These are phyloP conservation scores for Encephalitozoon romaleae DNA, from an alignment of 371 early-diverging fungal genomes.

Conservation along the genomic window DNA sequence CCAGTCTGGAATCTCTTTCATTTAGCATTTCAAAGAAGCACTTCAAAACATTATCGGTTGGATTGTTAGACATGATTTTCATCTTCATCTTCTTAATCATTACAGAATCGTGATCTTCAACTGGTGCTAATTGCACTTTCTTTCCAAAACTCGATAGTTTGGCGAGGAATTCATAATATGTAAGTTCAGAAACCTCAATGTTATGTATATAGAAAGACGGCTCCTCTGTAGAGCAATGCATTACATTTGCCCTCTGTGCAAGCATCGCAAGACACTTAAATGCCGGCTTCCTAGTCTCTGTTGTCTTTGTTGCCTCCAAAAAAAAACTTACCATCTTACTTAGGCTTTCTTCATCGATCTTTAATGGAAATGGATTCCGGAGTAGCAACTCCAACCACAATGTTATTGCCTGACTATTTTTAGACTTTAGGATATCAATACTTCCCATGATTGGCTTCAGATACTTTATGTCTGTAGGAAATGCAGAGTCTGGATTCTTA, in stretches of 20 bases:
- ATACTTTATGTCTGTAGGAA: constrained; percentile 6
- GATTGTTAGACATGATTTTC: constrained; percentile 18
- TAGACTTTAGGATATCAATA: background rate
- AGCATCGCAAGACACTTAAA: background rate
- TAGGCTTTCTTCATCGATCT: background rate
- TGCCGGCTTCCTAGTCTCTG: background rate
- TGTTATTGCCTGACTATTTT: background rate
- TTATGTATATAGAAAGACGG: background rate
- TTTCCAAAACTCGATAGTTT: background rate
- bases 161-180: background rate
- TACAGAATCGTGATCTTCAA: background rate
- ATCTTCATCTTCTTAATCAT: constrained; percentile 11
- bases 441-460: background rate
- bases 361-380: background rate
- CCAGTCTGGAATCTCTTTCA: constrained; percentile 23
- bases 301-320: background rate
- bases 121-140: background rate
- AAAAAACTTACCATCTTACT: background rate
- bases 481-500: too few species aligned
- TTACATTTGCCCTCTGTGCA: background rate
- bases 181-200: background rate
- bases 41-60: background rate
- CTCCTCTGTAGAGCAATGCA: background rate
- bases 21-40: constrained; percentile 14
- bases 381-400: background rate